Evolutionary conservation across 352 stramenopile species (phyloP).

Genomic region (Pythium dissimile): DNA sequence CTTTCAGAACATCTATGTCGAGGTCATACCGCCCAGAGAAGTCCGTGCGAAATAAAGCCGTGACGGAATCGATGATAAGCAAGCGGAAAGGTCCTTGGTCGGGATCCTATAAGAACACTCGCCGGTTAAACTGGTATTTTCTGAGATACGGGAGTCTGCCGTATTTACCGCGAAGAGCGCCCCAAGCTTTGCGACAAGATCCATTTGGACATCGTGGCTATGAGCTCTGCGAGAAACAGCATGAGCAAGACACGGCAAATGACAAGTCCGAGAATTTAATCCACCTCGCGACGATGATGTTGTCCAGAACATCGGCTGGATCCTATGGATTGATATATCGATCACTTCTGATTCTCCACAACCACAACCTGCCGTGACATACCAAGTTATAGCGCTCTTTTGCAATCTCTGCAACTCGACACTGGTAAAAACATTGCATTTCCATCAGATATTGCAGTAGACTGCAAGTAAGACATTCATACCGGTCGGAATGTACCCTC

Average conservation of each 20-base stretch:
- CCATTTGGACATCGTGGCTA: slow-evolving; percentile 87
- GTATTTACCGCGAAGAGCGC: slow-evolving; percentile 62
- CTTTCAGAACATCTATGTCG: neutral
- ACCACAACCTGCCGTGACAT: neutral
- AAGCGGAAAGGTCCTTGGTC: slow-evolving; percentile 49
- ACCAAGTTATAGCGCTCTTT: slow-evolving; percentile 79
- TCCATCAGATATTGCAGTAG: neutral
- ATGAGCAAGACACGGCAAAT: neutral
- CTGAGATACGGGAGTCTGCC: neutral
- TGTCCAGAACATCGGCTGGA: slow-evolving; percentile 89
- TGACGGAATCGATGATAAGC: slow-evolving; percentile 85
- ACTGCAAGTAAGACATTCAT: neutral
- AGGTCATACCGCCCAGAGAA: slow-evolving; percentile 48
- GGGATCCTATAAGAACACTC: slow-evolving; percentile 24
- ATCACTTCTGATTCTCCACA: neutral
- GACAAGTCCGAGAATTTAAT: neutral
- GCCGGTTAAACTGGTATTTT: neutral
- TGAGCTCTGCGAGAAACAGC: slow-evolving; percentile 48
- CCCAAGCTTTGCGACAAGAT: slow-evolving; percentile 75
- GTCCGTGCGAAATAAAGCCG: slow-evolving; percentile 75
- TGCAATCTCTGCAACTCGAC: slow-evolving; percentile 81
- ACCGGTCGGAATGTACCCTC: slow-evolving; percentile 92
- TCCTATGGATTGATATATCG: slow-evolving; percentile 36
- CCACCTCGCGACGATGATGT: slow-evolving; percentile 90
- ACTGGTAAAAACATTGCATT: slow-evolving; percentile 23